Evolutionary conservation across 345 rosid genomes (phyloP), one percentile per base, ranked within the genome.

Genomic region (Ceriops tagal): DNA sequence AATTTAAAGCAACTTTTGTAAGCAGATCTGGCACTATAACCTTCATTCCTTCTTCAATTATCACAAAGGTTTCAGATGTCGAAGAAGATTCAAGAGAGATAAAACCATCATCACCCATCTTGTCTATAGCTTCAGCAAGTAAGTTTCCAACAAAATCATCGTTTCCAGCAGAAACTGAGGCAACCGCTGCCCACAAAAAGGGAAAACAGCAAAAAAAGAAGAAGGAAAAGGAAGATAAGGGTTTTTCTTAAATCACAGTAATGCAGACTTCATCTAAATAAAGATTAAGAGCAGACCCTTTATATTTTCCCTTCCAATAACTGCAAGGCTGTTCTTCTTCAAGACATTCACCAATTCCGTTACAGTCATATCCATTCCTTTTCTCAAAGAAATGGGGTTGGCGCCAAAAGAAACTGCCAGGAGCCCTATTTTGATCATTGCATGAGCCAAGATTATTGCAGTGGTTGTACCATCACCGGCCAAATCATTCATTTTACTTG

Each of bases 391-490:
- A 80, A 93, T 74, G 53, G 97, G 91, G 69, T 88, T 88, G 71
- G 97, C 97, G 61, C 98, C 96, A 72, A 86, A 90, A 64, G 89
- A 69, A 74, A 93, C 86, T 0, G 89, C 88, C 76, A 91, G 61
- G 75, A 88, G 62, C 53, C 97, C 97, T 43, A 78, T 80, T 66
- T 83, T 89, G 77, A 91, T 84, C 88, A 91, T 85, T 61, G 75
- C 91, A 71, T 91, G 85, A 66, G 98, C 92, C 81, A 93, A 82
- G 67, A 92, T 80, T 34, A 88, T 85, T 1, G 96, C 97, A 56
- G 95, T 91, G 5, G 97, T 85, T 0, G 97, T 93, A 62, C 97
- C 97, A 79, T 91, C 97, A 64, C 98, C 97, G 47, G 95, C 98
- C 77, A 88, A 77, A 3, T 82, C 88, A 35, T 93, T 93, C 92